phyloP scores from a whole-genome alignment of 129 eudicot genomes.

The Deinandra increscens region DNA sequence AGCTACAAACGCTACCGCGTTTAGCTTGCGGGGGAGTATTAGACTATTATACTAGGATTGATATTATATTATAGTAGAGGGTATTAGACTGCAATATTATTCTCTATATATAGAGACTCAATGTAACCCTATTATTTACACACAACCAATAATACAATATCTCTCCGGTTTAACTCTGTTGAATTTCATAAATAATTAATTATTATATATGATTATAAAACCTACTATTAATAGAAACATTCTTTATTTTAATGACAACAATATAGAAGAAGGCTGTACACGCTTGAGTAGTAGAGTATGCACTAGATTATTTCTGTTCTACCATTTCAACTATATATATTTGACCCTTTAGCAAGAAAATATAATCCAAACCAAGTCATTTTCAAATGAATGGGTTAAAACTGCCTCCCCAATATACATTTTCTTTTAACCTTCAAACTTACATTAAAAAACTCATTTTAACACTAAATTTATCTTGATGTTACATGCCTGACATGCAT shows the following conservation, averaged over 20 bases:
- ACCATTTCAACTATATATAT: not conserved
- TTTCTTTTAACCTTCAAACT: not conserved
- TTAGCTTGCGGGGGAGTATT: too few species aligned
- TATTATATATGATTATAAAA: not conserved
- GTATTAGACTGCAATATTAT: too few species aligned
- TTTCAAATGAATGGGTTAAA: not conserved
- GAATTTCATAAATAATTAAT: not conserved
- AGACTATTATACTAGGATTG: too few species aligned
- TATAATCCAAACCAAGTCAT: not conserved
- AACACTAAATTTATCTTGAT: not conserved
- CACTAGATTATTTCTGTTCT: not conserved
- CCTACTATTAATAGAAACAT: not conserved
- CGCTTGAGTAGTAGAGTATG: too few species aligned
- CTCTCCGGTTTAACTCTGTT: too few species aligned
- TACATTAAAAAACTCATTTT: not conserved
- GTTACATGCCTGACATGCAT: constrained; percentile 19
- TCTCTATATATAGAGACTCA: too few species aligned
- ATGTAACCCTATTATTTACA: too few species aligned
- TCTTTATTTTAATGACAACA: too few species aligned
- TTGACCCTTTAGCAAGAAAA: not conserved
- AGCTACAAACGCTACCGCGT: too few species aligned
- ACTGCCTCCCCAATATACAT: not conserved
- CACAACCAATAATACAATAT: too few species aligned
- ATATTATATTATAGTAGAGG: too few species aligned
- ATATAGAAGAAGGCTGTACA: too few species aligned